phyloP scores from a whole-genome alignment of 805 yeast genomes.

The Candida koratica region DNA sequence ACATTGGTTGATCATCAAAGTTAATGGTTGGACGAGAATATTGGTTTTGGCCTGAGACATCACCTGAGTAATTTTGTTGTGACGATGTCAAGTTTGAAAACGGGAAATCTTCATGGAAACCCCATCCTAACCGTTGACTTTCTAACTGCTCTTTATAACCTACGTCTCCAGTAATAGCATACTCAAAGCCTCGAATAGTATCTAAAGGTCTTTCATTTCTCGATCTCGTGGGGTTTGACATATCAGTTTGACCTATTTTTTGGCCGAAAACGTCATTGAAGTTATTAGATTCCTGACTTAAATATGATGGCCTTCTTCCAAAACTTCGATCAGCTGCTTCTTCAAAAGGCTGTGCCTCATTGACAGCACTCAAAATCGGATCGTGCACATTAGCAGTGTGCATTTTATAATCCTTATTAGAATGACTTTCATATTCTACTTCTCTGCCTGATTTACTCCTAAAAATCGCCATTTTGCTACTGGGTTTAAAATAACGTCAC shows the following conservation, averaged over 20 bases:
- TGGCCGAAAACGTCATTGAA: conserved; percentile 83
- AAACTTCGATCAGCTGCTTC: conserved; percentile 35
- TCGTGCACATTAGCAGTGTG: conserved; percentile 67
- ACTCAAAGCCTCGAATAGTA: conserved; percentile 91
- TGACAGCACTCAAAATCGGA: conserved; percentile 90
- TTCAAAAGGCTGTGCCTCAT: conserved; percentile 95
- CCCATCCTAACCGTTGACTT: conserved; percentile 76
- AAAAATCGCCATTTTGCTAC: conserved; percentile 29
- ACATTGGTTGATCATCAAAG: conserved; percentile 38
- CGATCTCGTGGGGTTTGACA: conserved; percentile 88
- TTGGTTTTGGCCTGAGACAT: conserved; percentile 26
- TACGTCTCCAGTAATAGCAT: conserved; percentile 86
- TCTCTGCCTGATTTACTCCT: conserved; percentile 24
- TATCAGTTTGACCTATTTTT: conserved; percentile 72
- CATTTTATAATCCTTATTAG: conserved; percentile 41
- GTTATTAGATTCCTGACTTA: conserved; percentile 49
- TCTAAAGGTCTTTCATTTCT: conserved; percentile 97
- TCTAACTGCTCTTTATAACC: conserved; percentile 78
- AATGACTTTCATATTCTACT: conserved; percentile 11
- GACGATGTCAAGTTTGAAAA: conserved; percentile 32
- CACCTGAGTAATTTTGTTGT: conserved; percentile 16
- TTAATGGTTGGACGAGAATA: conserved; percentile 36
- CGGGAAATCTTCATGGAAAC: conserved; percentile 77
- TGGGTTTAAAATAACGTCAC: too few relatives aligned
- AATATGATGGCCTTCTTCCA: conserved; percentile 40